A percentile compares a stretch with the other conserved stretches of the same genome.
Conservation (phyloP, 345 rosid species). For the Sonneratia caseolaris region DNA sequence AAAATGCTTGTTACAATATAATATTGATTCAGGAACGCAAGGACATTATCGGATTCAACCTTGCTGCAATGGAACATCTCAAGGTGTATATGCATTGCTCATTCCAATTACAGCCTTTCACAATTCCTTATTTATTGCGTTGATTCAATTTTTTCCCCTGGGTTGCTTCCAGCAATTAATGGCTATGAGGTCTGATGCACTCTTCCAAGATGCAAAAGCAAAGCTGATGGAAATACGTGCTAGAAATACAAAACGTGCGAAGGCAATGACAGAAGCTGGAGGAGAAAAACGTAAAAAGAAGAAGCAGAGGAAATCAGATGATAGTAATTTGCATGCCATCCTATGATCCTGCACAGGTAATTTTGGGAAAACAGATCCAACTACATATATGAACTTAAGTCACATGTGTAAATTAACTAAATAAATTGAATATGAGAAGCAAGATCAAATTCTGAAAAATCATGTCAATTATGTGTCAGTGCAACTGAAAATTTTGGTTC, state of each 20-base stretch:
- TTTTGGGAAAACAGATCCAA: not conserved
- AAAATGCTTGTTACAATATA: not conserved
- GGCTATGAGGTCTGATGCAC: conserved; percentile 81
- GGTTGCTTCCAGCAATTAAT: conserved; percentile 59
- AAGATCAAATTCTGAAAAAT: not conserved
- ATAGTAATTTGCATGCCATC: conserved; percentile 1
- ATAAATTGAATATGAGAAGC: not conserved
- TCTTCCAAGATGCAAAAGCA: conserved; percentile 63
- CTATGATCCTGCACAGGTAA: not conserved
- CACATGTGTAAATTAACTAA: not conserved
- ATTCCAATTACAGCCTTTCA: not conserved
- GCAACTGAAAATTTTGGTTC: not conserved
- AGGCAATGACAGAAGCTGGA: conserved; percentile 38
- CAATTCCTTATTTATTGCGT: not conserved
- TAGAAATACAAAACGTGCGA: conserved; percentile 42
- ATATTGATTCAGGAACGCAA: conserved; percentile 53
- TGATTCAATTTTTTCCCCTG: not conserved
- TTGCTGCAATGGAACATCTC: conserved; percentile 95
- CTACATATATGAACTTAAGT: not conserved
- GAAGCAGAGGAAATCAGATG: conserved; percentile 40
- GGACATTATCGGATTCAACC: conserved; percentile 81
- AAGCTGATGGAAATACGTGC: conserved; percentile 59
- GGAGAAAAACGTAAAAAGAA: conserved; percentile 51
- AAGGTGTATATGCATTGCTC: conserved; percentile 31
- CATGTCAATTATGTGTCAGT: not conserved